These are phyloP conservation scores for Dispira parvispora DNA, from an alignment of 192 early-diverging fungal genomes.

Conservation along the genomic window DNA sequence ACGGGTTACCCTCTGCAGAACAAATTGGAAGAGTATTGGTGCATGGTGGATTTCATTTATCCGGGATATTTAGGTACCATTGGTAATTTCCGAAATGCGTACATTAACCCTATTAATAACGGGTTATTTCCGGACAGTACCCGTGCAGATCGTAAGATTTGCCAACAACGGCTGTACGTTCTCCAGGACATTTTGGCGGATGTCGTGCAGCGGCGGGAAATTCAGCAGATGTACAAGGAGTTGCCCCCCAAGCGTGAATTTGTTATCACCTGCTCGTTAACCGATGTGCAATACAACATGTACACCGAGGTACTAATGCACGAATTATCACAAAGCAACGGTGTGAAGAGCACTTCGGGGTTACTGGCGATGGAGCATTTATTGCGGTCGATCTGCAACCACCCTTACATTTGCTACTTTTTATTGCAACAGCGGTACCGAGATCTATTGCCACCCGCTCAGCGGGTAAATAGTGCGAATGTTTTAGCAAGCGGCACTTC, in stretches of 20 bases:
- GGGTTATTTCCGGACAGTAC: constrained; percentile 38
- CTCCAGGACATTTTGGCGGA: constrained; percentile 46
- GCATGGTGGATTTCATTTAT: constrained; percentile 59
- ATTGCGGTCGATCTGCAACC: constrained; percentile 39
- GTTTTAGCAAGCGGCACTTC: too few species aligned
- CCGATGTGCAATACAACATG: constrained; percentile 30
- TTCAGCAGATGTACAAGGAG: constrained; percentile 27
- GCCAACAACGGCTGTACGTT: constrained; percentile 26
- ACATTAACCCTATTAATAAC: constrained; percentile 38
- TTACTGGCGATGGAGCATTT: constrained; percentile 16
- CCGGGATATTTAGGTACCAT: constrained; percentile 41
- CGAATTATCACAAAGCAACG: constrained; percentile 8
- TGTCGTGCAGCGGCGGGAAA: constrained; percentile 41
- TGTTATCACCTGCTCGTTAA: constrained; percentile 43
- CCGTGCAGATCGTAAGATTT: constrained; percentile 7
- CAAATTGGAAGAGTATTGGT: constrained; percentile 59
- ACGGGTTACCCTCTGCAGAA: constrained; percentile 83
- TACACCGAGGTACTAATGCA: constrained; percentile 29
- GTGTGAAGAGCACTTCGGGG: background rate
- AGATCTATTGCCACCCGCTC: background rate
- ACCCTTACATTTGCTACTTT: constrained; percentile 37
- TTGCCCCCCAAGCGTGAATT: constrained; percentile 58
- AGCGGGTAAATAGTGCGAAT: too few species aligned
- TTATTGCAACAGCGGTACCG: background rate
- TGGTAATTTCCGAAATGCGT: constrained; percentile 34